These are phyloP conservation scores for Fragosphaeria purpurea DNA, from an alignment of 2,329 filamentous ascomycete species.

Conservation along the genomic window DNA sequence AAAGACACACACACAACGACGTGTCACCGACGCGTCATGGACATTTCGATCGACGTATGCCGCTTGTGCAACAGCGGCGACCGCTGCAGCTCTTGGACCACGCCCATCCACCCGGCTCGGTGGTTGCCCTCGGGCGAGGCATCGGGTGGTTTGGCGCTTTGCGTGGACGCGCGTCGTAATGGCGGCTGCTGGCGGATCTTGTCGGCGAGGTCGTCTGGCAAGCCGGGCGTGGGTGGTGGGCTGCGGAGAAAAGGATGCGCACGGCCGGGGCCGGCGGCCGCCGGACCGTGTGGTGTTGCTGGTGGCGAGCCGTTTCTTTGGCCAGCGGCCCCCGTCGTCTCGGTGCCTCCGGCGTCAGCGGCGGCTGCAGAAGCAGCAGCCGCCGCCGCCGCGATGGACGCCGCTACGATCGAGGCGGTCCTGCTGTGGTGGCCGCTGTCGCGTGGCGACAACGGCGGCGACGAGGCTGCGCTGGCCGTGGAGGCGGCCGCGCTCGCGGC, in stretches of 20 bases:
- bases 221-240: conserved; percentile 5
- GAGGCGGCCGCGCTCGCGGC: conserved; percentile 12
- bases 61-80: conserved; percentile 52
- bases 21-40: conserved; percentile 28
- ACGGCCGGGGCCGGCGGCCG: background rate
- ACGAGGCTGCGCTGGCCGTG: background rate
- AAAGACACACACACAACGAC: background rate
- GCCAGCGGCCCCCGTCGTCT: conserved; percentile 3
- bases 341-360: conserved; percentile 1
- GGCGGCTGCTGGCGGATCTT: conserved; percentile 36
- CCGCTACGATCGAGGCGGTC: conserved; percentile 10
- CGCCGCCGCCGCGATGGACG: conserved; percentile 6
- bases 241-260: conserved; percentile 4
- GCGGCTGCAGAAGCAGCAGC: conserved; percentile 6
- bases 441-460: conserved; percentile 12
- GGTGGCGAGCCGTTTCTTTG: too few relatives aligned
- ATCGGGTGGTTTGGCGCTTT: conserved; percentile 27
- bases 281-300: too few relatives aligned
- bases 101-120: conserved; percentile 50
- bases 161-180: conserved; percentile 42
- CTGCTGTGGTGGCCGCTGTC: conserved; percentile 23
- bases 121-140: conserved; percentile 37
- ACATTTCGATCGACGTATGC: conserved; percentile 51
- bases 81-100: conserved; percentile 52
- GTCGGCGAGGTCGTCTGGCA: conserved; percentile 34